Percentiles rank a stretch among this genome's conserved stretches.
phyloP scores from a whole-genome alignment of 805 yeast genomes.

The Metschnikowia colocasiae region DNA sequence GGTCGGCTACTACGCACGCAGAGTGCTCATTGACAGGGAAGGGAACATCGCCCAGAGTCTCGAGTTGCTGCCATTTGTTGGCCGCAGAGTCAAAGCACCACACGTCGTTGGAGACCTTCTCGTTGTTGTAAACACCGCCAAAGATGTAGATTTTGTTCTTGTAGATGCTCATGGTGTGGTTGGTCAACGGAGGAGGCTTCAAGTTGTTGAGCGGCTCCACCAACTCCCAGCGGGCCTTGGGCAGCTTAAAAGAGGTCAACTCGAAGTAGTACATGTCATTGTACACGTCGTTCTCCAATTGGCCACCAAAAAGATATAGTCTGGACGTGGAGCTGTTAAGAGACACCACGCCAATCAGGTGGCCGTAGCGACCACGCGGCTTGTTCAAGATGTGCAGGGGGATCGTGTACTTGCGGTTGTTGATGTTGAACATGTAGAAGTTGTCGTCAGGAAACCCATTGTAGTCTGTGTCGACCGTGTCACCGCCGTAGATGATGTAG shows the following conservation, averaged over 20 bases:
- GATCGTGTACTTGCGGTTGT: slow-evolving; percentile 41
- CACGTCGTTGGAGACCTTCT: slow-evolving; percentile 65
- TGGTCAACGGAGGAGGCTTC: slow-evolving; percentile 79
- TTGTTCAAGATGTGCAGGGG: slow-evolving; percentile 48
- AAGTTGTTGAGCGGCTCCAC: slow-evolving; percentile 49
- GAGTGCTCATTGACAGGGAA: slow-evolving; percentile 92
- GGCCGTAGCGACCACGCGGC: slow-evolving; percentile 94
- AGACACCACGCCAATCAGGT: slow-evolving; percentile 75
- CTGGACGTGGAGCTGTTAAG: slow-evolving; percentile 41
- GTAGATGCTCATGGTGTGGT: slow-evolving; percentile 83
- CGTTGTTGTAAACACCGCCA: slow-evolving; percentile 81
- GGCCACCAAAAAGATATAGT: slow-evolving; percentile 91
- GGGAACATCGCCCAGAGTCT: slow-evolving; percentile 70
- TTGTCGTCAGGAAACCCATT: slow-evolving; percentile 83
- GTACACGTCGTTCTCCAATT: slow-evolving; percentile 76
- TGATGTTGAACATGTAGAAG: slow-evolving; percentile 73
- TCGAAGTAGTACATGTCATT: slow-evolving; percentile 86
- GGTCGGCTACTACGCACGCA: slow-evolving; percentile 71
- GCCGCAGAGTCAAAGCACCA: slow-evolving; percentile 73
- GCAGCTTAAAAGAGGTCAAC: slow-evolving; percentile 76
- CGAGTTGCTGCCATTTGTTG: slow-evolving; percentile 67
- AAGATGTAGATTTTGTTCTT: slow-evolving; percentile 77
- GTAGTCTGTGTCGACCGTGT: slow-evolving; percentile 76
- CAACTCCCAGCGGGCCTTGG: slow-evolving; percentile 80
- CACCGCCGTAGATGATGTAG: slow-evolving; percentile 94